Evolutionary conservation across 2,329 filamentous ascomycete genomes (phyloP), one percentile per base, ranked within the genome.

Genomic region (Camillea tinctor): DNA sequence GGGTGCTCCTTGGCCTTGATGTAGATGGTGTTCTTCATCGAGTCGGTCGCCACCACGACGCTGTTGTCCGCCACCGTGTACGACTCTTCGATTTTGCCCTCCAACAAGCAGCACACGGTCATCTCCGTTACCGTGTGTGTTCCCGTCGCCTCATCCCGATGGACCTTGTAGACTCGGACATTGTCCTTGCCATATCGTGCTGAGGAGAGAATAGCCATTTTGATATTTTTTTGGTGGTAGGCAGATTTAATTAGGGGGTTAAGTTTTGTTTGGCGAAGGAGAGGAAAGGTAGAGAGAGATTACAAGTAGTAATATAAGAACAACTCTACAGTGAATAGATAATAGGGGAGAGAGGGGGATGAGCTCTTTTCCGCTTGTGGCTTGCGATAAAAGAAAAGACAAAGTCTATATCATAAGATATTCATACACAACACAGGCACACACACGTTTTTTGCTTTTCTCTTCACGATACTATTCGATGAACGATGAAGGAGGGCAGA

Each of bases 1-100:
- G 93, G 91, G 80, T 96, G 84, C 79, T 96, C 89, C 81, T 97
- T 97, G 72, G 95, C 94, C 73, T 92, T 89, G 79, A 99, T 93
- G 82, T 95, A 97, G 74, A 91, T 88, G 70, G 91, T 98, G 80
- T 99, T 97, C 82, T 99, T 99, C 80, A 98, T 96, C 23, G 93
- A 94, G 78, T 99, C 95, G 62, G 95, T 99, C 65, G 95, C 93
- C 62, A 99, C 94, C 60, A 99, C 87, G 66, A 96, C 91, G 71
- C 89, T 91, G 84, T 99, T 99, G 81, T 99, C 93, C 69, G 92
- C 94, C 72, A 85, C 77, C 63, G 94, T 99, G 84, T 97, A 99
- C 66, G 92, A 96, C 64, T 71, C 86, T 57, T 95, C 91, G 69
- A 99, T 97, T 61, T 93, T 90, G 69, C 95, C 95, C 80, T 98